Base-by-base conservation (phyloP, 2,329 filamentous ascomycete genomes). In the Sclerotinia trifoliorum region DNA sequence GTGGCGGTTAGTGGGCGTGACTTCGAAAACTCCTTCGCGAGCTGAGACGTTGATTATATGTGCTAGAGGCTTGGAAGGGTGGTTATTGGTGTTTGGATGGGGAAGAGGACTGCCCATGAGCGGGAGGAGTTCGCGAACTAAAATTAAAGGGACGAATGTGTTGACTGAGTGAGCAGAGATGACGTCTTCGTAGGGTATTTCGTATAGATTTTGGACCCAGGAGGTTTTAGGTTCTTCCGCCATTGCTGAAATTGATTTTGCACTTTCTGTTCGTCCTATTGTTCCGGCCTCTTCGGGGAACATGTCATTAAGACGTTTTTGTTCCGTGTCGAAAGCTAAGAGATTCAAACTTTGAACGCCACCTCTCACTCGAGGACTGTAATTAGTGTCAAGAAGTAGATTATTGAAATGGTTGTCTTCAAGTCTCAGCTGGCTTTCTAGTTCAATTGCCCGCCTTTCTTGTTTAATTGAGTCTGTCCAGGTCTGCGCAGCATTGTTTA, bases 401-500 rank as follows among this genome's bases (percentile, higher is more conserved):
- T 15, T 48, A 21, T 19, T 7, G 17, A 17, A 11, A 2, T 48
- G 15, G 24, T 24, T n/a, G 10, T 51, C 29, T 7, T 46, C 26
- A 51, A 49, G 54, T 35, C 32, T 3, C 21, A 49, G 35, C 46
- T 51, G 54, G 17, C 64, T 11, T 39, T 72, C 71, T n/a, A 42
- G 26, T 21, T 70, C 29, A 19, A 71, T 63, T 0, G 70, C 71
- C 39, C 56, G 35, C 24, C 32, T 52, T 21, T 72, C 71, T 26
- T 67, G 56, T 42, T 69, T 57, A 8, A 71, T 5, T 2, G 70
- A 62, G 49, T 72, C 71, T 10, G 71, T 72, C 64, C 64, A 69
- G 10, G 71, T 72, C 44, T 72, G 71, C 19, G 71, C 71, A 7
- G 71, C 68, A 32, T 71, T 72, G n/a, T 72, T 72, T 61, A 72